Conservation (phyloP, 1,284 basidiomycete species). For the Bothia castanella region DNA sequence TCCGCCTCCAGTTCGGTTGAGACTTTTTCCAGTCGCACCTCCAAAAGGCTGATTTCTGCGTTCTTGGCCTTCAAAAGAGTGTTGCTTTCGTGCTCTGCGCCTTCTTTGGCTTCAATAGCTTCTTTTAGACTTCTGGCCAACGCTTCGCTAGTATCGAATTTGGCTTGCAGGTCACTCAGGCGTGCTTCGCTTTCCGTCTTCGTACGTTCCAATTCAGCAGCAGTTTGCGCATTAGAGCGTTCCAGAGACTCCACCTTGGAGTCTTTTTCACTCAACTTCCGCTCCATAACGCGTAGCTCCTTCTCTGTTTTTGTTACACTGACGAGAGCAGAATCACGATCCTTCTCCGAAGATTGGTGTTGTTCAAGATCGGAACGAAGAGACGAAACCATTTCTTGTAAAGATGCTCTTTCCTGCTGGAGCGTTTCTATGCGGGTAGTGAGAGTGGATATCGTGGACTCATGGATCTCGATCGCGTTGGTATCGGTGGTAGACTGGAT, state of each 20-base stretch:
- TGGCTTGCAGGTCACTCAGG: slow-evolving; percentile 44
- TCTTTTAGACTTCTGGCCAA: slow-evolving; percentile 49
- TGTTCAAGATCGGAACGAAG: slow-evolving; percentile 30
- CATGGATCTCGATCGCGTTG: slow-evolving; percentile 36
- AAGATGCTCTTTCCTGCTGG: slow-evolving; percentile 52
- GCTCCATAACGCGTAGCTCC: slow-evolving; percentile 44
- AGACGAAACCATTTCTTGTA: slow-evolving; percentile 35
- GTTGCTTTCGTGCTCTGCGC: slow-evolving; percentile 48
- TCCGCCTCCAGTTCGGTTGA: slow-evolving; percentile 59
- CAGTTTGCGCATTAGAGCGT: slow-evolving; percentile 41
- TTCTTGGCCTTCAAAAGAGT: slow-evolving; percentile 51
- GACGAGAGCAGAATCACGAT: slow-evolving; percentile 44
- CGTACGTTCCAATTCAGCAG: slow-evolving; percentile 44
- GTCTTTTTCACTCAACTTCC: slow-evolving; percentile 49
- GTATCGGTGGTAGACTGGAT: slow-evolving; percentile 29
- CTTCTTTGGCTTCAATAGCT: slow-evolving; percentile 51
- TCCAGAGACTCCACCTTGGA: slow-evolving; percentile 50
- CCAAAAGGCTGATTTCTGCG: slow-evolving; percentile 51
- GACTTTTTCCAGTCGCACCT: slow-evolving; percentile 46
- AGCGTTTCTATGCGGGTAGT: slow-evolving; percentile 52
- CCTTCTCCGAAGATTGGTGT: slow-evolving; percentile 38
- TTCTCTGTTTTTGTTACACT: slow-evolving; percentile 47
- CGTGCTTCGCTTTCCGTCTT: slow-evolving; percentile 45
- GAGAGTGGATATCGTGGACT: slow-evolving; percentile 33
- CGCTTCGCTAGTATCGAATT: slow-evolving; percentile 46